phyloP scores from a whole-genome alignment of 2,329 filamentous ascomycete genomes.

The Uncinocarpus reesii region DNA sequence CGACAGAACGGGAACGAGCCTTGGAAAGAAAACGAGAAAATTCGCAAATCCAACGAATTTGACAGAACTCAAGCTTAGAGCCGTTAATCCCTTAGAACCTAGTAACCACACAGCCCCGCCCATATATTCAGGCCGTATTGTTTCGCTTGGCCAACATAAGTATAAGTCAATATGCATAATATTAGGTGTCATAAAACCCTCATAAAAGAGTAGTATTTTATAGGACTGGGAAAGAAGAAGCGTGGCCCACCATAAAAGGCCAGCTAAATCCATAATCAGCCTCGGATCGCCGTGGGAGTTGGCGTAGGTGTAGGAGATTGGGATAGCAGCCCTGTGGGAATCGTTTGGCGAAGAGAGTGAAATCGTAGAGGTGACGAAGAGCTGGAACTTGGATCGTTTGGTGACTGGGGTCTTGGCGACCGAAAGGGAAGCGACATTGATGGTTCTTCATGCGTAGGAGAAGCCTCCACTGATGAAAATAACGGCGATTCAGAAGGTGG shows the following conservation, averaged over 20 bases:
- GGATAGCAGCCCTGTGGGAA: conserved; percentile 37
- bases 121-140: conserved; percentile 6
- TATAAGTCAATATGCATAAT: conserved; percentile 1
- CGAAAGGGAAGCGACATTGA: conserved; percentile 26
- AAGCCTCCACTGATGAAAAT: conserved; percentile 1
- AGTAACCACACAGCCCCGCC: not conserved
- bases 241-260: not conserved
- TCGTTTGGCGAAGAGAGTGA: conserved; percentile 35
- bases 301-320: conserved; percentile 39
- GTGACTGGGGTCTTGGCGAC: conserved; percentile 34
- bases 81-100: not conserved
- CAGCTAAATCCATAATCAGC: conserved; percentile 16
- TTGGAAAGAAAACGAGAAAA: not conserved
- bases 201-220: not conserved
- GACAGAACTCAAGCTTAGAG: not conserved
- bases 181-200: not conserved
- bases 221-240: not conserved
- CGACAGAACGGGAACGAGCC: not conserved
- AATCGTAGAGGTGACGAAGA: conserved; percentile 31
- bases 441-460: conserved; percentile 1
- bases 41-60: not conserved
- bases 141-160: not conserved
- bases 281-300: conserved; percentile 34
- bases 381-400: conserved; percentile 31
- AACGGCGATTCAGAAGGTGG: conserved; percentile 4